A percentile compares a stretch with the other conserved stretches of the same genome.
phyloP scores from a whole-genome alignment of 805 yeast genomes.

The Cyberlindnera euphorbiae region DNA sequence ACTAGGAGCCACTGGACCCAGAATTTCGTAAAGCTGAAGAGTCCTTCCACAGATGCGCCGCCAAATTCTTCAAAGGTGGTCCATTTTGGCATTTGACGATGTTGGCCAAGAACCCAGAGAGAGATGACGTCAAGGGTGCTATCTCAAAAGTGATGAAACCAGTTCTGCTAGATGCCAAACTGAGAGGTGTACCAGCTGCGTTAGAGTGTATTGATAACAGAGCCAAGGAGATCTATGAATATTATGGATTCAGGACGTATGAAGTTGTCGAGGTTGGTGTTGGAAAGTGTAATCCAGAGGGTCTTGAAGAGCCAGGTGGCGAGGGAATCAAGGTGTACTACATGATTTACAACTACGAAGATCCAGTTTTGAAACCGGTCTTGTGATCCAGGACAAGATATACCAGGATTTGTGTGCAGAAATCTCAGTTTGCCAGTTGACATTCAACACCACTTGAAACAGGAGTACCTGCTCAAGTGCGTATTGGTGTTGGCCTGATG shows the following conservation, averaged over 20 bases:
- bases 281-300: conserved; percentile 10
- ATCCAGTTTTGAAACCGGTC: conserved; percentile 1
- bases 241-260: conserved; percentile 18
- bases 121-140: conserved; percentile 11
- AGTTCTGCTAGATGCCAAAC: conserved; percentile 14
- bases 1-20: conserved; percentile 8
- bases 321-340: conserved; percentile 13
- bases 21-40: conserved; percentile 6
- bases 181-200: conserved; percentile 14
- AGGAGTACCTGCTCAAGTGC: conserved; percentile 9
- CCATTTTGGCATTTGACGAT: conserved; percentile 17
- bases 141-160: conserved; percentile 19
- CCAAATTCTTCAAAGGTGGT: conserved; percentile 10
- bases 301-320: conserved; percentile 13
- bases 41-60: conserved; percentile 7
- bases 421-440: conserved; percentile 1
- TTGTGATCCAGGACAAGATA: conserved; percentile 2
- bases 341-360: conserved; percentile 16
- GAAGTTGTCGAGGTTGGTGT: conserved; percentile 11
- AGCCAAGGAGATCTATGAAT: conserved; percentile 16
- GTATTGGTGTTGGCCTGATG: conserved; percentile 7
- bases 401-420: too few relatives aligned
- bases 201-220: conserved; percentile 18
- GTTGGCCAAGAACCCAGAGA: conserved; percentile 13
- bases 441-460: conserved; percentile 10